Conservation (phyloP, 108 stramenopile genomes). For the Nannochloropsis gaditana region DNA sequence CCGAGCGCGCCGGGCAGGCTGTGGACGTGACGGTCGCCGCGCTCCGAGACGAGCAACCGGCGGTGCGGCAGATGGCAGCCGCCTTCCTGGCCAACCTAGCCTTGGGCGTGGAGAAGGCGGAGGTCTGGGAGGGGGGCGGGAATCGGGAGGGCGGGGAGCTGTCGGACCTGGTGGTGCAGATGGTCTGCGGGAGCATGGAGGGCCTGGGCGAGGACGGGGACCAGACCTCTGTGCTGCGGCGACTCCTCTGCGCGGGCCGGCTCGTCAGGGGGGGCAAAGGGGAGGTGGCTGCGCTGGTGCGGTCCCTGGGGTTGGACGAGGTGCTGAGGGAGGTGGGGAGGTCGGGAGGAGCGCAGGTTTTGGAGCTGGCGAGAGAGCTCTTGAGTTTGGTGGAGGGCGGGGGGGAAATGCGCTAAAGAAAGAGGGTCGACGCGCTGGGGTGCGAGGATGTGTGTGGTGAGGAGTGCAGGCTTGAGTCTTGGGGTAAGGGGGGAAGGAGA, state of each 20-base stretch:
- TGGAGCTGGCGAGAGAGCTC: neutral
- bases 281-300: neutral
- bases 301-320: neutral
- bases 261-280: neutral
- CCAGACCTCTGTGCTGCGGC: neutral
- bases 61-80: neutral
- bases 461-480: no score
- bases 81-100: neutral
- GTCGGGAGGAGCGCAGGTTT: neutral
- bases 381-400: neutral
- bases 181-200: neutral
- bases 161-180: slow-evolving; percentile 4
- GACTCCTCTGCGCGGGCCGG: neutral
- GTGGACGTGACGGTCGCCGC: neutral
- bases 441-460: no score
- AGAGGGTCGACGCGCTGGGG: neutral
- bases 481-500: neutral
- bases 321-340: slow-evolving; percentile 14
- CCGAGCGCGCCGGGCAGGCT: neutral
- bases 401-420: neutral
- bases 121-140: neutral
- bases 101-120: neutral
- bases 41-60: neutral
- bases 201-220: neutral
- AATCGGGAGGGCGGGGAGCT: neutral